These are phyloP conservation scores for Cyclotella cryptica DNA, from an alignment of 108 stramenopile species.

Conservation along the genomic window DNA sequence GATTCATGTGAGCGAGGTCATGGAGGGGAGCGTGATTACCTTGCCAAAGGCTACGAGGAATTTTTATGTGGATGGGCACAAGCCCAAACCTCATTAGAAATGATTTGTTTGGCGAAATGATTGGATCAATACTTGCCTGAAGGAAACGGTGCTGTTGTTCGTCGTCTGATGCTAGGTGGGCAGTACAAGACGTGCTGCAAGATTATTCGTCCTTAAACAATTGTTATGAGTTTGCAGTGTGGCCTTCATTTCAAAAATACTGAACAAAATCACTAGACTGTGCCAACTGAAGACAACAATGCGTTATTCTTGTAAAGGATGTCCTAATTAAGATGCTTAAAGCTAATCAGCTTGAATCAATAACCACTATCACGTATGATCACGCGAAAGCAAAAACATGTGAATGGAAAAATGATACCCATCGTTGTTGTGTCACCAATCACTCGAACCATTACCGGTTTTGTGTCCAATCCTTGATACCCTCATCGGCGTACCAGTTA, in stretches of 20 bases:
- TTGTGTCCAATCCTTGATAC: conserved; percentile 68
- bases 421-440: conserved; percentile 22
- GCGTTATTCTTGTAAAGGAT: too few species aligned
- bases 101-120: background rate
- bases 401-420: background rate
- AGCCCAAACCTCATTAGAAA: conserved; percentile 93
- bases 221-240: too few species aligned
- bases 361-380: background rate
- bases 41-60: conserved; percentile 95
- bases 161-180: too few species aligned
- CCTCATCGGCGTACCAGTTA: conserved; percentile 64
- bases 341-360: too few species aligned
- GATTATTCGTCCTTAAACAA: too few species aligned
- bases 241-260: background rate
- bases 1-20: conserved; percentile 76
- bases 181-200: too few species aligned
- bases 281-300: background rate
- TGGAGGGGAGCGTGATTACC: conserved; percentile 93
- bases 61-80: conserved; percentile 99
- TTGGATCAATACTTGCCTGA: background rate
- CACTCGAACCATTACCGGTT: conserved; percentile 60
- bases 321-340: too few species aligned
- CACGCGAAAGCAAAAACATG: background rate
- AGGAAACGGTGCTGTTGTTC: too few species aligned
- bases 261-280: background rate